Conservation (phyloP, 1,284 basidiomycete genomes). For the Sutorius eximius region DNA sequence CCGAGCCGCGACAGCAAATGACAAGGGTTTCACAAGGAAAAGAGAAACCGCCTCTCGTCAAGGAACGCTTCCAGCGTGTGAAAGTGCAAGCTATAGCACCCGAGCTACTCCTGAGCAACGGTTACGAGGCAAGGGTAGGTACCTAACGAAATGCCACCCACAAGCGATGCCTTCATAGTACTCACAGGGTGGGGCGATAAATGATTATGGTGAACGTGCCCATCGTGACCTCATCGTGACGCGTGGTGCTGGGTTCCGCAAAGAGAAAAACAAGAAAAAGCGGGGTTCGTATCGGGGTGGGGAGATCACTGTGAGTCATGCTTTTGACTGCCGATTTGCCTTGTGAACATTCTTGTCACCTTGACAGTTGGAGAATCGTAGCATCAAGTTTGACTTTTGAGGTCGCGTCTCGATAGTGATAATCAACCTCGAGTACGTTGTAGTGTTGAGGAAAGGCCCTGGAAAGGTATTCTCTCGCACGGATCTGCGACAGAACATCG, state of each 20-base stretch:
- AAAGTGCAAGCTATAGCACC: slow-evolving; percentile 66
- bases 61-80: slow-evolving; percentile 79
- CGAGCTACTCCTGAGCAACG: slow-evolving; percentile 75
- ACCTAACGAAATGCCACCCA: slow-evolving; percentile 19
- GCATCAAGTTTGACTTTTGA: slow-evolving; percentile 76
- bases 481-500: not conserved
- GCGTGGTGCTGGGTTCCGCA: slow-evolving; percentile 91
- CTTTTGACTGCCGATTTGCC: slow-evolving; percentile 1
- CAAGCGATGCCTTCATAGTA: not conserved
- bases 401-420: not conserved
- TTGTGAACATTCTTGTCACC: slow-evolving; percentile 11
- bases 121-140: slow-evolving; percentile 79
- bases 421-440: not conserved
- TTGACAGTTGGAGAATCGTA: slow-evolving; percentile 72
- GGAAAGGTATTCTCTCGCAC: not conserved
- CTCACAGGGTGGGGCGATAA: slow-evolving; percentile 41
- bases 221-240: slow-evolving; percentile 90
- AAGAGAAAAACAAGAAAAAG: slow-evolving; percentile 99
- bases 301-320: slow-evolving; percentile 76
- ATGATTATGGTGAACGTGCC: slow-evolving; percentile 89
- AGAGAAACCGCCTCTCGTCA: slow-evolving; percentile 42
- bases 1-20: slow-evolving; percentile 8
- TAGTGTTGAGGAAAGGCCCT: not conserved
- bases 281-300: slow-evolving; percentile 89
- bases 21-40: slow-evolving; percentile 18